Percentiles rank a stretch among this genome's conserved stretches.
These are phyloP conservation scores for Populus hybrid DNA, from an alignment of 441 rosid species.

Conservation along the genomic window DNA sequence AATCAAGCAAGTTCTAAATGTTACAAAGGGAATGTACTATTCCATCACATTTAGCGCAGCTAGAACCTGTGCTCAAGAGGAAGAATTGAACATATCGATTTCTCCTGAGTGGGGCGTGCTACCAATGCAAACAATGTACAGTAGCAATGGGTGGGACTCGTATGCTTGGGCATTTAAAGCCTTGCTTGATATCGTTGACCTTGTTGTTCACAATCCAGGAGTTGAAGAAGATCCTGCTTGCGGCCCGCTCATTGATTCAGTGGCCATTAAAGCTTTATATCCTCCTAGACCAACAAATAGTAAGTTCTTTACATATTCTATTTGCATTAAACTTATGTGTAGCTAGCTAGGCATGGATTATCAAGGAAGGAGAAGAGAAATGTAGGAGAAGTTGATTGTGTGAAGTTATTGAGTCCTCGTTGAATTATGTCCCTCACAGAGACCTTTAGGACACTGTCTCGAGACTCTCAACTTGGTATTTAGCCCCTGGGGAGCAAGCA, in stretches of 20 bases:
- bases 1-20: slow-evolving; percentile 47
- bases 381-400: background rate
- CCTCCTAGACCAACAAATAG: slow-evolving; percentile 72
- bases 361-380: background rate
- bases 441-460: background rate
- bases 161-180: slow-evolving; percentile 84
- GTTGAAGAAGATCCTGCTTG: slow-evolving; percentile 95
- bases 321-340: background rate
- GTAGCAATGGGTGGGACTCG: slow-evolving; percentile 82
- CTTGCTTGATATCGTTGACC: slow-evolving; percentile 27
- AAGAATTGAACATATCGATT: slow-evolving; percentile 58
- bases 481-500: background rate
- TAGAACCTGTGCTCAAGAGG: slow-evolving; percentile 75
- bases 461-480: background rate
- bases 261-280: slow-evolving; percentile 60
- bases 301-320: slow-evolving; percentile 27
- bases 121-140: slow-evolving; percentile 77
- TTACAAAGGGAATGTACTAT: slow-evolving; percentile 44
- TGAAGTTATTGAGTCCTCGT: background rate
- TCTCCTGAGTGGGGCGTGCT: slow-evolving; percentile 63
- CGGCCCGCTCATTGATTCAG: slow-evolving; percentile 78
- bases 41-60: slow-evolving; percentile 71
- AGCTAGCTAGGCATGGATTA: background rate
- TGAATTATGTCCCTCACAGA: background rate
- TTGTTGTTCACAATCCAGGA: slow-evolving; percentile 80